Evolutionary conservation across 495 filamentous ascomycete genomes (phyloP).

Genomic region (Podospora anserina): DNA sequence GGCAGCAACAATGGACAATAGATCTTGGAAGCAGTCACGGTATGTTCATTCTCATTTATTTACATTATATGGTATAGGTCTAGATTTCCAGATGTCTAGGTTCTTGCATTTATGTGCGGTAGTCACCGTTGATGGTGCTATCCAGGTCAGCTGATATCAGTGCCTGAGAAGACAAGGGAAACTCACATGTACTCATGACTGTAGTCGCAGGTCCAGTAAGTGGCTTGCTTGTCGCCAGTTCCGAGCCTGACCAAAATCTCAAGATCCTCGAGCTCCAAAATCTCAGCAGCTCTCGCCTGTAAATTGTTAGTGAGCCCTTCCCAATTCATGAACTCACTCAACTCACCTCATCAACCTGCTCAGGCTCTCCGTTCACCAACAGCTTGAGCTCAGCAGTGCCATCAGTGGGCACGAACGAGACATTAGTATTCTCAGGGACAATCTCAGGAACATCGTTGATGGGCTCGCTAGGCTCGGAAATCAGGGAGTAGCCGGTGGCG

Average conservation of each 20-base stretch:
- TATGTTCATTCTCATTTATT: slow-evolving; percentile 7
- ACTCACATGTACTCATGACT: slow-evolving; percentile 85
- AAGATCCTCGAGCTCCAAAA: slow-evolving; percentile 81
- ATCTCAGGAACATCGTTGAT: slow-evolving; percentile 59
- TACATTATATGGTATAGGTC: not conserved
- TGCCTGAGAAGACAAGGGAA: not conserved
- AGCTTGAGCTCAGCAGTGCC: slow-evolving; percentile 78
- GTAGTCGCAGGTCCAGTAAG: slow-evolving; percentile 96
- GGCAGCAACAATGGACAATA: not conserved
- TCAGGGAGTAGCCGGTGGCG: slow-evolving; percentile 85
- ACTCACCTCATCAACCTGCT: slow-evolving; percentile 76
- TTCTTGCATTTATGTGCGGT: slow-evolving; percentile 58
- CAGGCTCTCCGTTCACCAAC: slow-evolving; percentile 86
- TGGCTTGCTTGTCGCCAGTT: slow-evolving; percentile 67
- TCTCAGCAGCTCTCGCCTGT: slow-evolving; percentile 68
- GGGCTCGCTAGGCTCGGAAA: slow-evolving; percentile 56
- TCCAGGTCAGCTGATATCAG: not conserved
- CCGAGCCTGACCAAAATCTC: slow-evolving; percentile 77
- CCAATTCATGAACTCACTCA: not conserved
- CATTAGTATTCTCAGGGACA: slow-evolving; percentile 78
- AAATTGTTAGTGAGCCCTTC: slow-evolving; percentile 2
- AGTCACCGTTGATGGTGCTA: slow-evolving; percentile 86
- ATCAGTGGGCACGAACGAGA: slow-evolving; percentile 86
- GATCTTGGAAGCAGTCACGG: not conserved
- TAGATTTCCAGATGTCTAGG: not conserved